phyloP scores from a whole-genome alignment of 345 rosid species.

The Crucihimalaya himalaica region DNA sequence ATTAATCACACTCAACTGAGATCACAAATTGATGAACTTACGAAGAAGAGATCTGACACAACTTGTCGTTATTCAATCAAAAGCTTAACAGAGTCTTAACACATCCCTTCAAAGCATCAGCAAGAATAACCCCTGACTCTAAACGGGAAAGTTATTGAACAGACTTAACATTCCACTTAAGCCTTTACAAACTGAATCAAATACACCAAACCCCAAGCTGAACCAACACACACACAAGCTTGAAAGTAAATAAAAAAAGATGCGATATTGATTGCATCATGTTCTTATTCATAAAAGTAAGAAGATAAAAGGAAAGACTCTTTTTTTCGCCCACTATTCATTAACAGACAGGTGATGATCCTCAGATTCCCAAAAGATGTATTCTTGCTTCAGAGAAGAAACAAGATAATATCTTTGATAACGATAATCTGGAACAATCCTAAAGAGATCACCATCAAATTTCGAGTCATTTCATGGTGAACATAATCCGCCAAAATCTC shows the following conservation, averaged over 20 bases:
- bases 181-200: slow-evolving; percentile 13
- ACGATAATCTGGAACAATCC: slow-evolving; percentile 34
- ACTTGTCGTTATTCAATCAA: slow-evolving; percentile 16
- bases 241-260: background rate
- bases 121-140: background rate
- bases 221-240: slow-evolving; percentile 17
- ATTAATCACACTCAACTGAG: background rate
- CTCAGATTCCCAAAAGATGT: background rate
- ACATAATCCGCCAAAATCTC: slow-evolving; percentile 42
- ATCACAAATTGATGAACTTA: background rate
- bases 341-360: background rate
- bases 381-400: slow-evolving; percentile 24
- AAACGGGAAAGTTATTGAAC: background rate
- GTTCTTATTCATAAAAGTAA: slow-evolving; percentile 27
- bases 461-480: slow-evolving; percentile 39
- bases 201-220: slow-evolving; percentile 3
- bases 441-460: slow-evolving; percentile 37
- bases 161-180: background rate
- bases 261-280: slow-evolving; percentile 23
- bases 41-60: background rate
- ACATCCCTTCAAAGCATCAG: background rate
- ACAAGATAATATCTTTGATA: slow-evolving; percentile 38
- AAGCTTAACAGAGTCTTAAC: slow-evolving; percentile 21
- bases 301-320: slow-evolving; percentile 4
- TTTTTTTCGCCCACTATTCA: background rate